Conservation (phyloP, 2,329 filamentous ascomycete genomes). For the Diaporthe batatas region DNA sequence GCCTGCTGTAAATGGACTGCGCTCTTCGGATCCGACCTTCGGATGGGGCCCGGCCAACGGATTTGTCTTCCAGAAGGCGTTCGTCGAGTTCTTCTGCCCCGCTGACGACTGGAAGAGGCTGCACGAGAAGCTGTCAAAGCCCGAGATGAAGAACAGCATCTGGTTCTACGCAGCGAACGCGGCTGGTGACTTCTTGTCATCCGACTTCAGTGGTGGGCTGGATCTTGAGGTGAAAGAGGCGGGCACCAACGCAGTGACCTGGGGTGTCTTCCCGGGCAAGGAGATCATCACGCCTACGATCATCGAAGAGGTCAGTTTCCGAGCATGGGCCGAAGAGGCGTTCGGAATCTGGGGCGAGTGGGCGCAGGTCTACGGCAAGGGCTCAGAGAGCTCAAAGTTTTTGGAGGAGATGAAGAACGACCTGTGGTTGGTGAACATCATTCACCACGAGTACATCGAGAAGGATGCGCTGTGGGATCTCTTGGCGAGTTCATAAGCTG, state of each 20-base stretch:
- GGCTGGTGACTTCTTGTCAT: constrained; percentile 82
- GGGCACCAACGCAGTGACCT: constrained; percentile 93
- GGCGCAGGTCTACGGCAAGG: constrained; percentile 83
- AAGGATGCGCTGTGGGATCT: constrained; percentile 79
- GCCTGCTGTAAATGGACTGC: constrained; percentile 89
- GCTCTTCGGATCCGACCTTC: constrained; percentile 81
- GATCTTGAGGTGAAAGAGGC: constrained; percentile 51
- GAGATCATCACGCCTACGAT: constrained; percentile 97
- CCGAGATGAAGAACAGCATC: constrained; percentile 74
- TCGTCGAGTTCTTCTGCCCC: constrained; percentile 95
- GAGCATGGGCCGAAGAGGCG: constrained; percentile 94
- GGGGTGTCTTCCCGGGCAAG: constrained; percentile 95
- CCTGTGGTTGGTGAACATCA: constrained; percentile 91
- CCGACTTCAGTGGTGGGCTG: constrained; percentile 59
- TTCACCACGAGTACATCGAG: constrained; percentile 83
- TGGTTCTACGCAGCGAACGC: constrained; percentile 91
- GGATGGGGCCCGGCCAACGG: constrained; percentile 95
- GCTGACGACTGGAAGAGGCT: constrained; percentile 78
- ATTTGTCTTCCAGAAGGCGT: constrained; percentile 98
- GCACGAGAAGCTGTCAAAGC: constrained; percentile 69
- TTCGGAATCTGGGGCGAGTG: constrained; percentile 97
- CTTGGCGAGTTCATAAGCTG: constrained; percentile 55
- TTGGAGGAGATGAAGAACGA: constrained; percentile 77
- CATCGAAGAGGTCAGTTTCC: constrained; percentile 94
- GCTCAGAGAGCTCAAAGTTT: constrained; percentile 77